phyloP scores from a whole-genome alignment of 176 grass and related monocot genomes.

The Hsuehochloa calcarea region DNA sequence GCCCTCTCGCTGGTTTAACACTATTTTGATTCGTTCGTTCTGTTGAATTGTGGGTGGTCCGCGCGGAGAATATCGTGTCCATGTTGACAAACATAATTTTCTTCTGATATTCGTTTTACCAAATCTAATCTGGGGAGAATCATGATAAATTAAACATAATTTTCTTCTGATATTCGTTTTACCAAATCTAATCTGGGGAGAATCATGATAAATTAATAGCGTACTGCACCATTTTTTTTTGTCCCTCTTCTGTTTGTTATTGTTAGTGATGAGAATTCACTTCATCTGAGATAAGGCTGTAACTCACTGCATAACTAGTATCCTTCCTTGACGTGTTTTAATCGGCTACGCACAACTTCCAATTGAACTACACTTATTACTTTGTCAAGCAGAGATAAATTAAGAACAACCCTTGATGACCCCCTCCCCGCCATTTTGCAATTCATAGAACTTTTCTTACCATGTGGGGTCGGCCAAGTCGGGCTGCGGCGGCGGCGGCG shows the following conservation, averaged over 20 bases:
- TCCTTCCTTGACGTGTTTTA: not conserved
- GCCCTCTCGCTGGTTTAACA: not conserved
- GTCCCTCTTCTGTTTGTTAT: not conserved
- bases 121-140: not conserved
- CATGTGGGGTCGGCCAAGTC: conserved; percentile 26
- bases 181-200: not conserved
- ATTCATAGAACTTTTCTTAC: not conserved
- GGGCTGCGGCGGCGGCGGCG: not conserved
- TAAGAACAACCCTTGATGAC: not conserved
- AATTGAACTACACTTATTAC: not conserved
- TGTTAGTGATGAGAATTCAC: not conserved
- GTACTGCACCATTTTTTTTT: not conserved
- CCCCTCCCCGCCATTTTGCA: not conserved
- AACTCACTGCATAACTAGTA: not conserved
- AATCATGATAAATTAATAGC: not conserved
- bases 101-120: not conserved
- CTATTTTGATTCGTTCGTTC: not conserved
- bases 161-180: not conserved
- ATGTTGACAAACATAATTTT: not conserved
- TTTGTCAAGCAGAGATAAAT: not conserved
- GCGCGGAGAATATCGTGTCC: not conserved
- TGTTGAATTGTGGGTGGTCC: not conserved
- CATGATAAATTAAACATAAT: not conserved
- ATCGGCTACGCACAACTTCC: not conserved
- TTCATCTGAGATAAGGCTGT: not conserved